Base-by-base conservation (phyloP, 2,329 filamentous ascomycete species). In the Microthyrium microscopicum region DNA sequence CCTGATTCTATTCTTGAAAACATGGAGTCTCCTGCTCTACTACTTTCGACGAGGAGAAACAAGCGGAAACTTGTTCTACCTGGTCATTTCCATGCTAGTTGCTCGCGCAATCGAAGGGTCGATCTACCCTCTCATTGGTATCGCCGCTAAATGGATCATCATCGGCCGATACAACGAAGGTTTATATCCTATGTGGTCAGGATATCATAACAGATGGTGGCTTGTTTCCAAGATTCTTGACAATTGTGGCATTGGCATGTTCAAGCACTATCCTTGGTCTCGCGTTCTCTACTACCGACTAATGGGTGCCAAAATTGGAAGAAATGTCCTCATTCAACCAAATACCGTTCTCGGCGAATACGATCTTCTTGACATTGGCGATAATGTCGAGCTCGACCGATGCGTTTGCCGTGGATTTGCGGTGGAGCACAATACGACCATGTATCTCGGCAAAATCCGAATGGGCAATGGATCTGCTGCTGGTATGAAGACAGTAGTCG, bases 131-230 rank as follows among this genome's bases (percentile, higher is more conserved):
- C 46, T 61, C 18, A 25, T 61, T 16, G 65, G 58, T n/a, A 66
- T 71, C 17, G 26, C 51, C 3, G 52, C 58, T 31, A 71, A 71
- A 44, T 71, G 67, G 68, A 28, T 63, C 5, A 52, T 71, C 33
- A 62, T 71, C 26, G 68, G 68, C 8, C 57, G 58, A 1, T 63
- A 68, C 44, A 54, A 51, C 22, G 57, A 66, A 43, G 68, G 68
- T 1, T 45, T 68, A 3, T 70, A 65, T 41, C 66, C 68, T 2
- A 72, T 72, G 67, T 72, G 68, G 68, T 66, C 65, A 2, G 39
- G 45, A 1, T 71, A 70, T 42, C 67, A 71, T 44, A 70, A 64
- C 0, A 55, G 64, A 6, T 72, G 68, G 68, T 72, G 68, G 68
- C 41, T 71, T 35, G 59, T 61, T 2, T 60, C 71, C 44, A 71